Evolutionary conservation across 2,329 filamentous ascomycete genomes (phyloP).

Genomic region (Cladosporium sp.): DNA sequence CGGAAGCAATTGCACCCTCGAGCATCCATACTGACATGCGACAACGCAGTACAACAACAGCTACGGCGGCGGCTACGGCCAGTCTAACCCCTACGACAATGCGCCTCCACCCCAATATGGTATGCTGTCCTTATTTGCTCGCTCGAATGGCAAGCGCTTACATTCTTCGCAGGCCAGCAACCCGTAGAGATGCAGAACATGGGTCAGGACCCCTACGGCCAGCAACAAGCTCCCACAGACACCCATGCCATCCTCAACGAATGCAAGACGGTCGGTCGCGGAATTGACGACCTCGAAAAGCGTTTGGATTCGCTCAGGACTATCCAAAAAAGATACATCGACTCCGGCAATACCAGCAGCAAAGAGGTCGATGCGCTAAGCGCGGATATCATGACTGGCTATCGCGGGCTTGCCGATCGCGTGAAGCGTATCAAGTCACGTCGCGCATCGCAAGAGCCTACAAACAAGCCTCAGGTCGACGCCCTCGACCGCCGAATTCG

Average conservation of each 20-base stretch:
- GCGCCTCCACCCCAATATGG: conserved; percentile 29
- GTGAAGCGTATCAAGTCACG: conserved; percentile 80
- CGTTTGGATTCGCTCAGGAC: conserved; percentile 69
- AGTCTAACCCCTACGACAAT: conserved; percentile 52
- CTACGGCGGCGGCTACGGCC: conserved; percentile 47
- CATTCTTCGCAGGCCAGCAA: conserved; percentile 13
- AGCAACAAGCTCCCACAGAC: conserved; percentile 42
- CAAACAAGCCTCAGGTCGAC: conserved; percentile 76
- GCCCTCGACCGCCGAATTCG: conserved; percentile 76
- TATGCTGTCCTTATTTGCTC: conserved; percentile 9
- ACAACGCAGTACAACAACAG: conserved; percentile 34
- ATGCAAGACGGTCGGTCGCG: conserved; percentile 73
- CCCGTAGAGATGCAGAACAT: conserved; percentile 68
- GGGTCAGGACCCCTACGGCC: conserved; percentile 33
- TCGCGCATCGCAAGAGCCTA: conserved; percentile 64
- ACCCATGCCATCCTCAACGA: conserved; percentile 79
- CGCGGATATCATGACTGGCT: conserved; percentile 76
- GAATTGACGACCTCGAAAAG: conserved; percentile 68
- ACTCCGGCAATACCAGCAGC: conserved; percentile 59
- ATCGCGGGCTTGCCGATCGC: conserved; percentile 72
- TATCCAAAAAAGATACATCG: conserved; percentile 68
- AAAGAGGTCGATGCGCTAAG: conserved; percentile 67
- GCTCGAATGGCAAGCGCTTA: background rate
- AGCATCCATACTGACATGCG: conserved; percentile 5
- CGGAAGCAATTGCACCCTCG: background rate